phyloP scores from a whole-genome alignment of 2,329 filamentous ascomycete species.

The Fusarium irregulare region DNA sequence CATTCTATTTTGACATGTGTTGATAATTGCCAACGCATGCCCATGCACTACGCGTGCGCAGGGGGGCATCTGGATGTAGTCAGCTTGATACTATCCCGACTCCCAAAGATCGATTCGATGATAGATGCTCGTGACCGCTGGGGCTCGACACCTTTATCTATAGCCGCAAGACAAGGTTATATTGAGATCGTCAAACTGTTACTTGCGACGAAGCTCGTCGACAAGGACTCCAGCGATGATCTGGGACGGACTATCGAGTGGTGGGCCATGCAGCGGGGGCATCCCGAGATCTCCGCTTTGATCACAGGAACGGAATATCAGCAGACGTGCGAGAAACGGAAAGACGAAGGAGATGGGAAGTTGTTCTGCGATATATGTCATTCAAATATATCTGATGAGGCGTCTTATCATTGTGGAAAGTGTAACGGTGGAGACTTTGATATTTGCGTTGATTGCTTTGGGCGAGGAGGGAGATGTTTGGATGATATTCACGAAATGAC shows the following conservation, averaged over 20 bases:
- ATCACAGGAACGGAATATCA: not conserved
- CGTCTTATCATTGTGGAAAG: not conserved
- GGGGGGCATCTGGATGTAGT: not conserved
- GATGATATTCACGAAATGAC: too few species aligned
- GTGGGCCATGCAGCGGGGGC: not conserved
- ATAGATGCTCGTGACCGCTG: not conserved
- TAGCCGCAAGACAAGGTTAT: accelerated
- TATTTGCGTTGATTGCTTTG: not conserved
- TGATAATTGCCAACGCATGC: not conserved
- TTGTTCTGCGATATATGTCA: not conserved
- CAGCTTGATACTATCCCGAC: not conserved
- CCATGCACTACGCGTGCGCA: not conserved
- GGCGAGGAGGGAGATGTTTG: not conserved
- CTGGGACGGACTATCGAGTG: not conserved
- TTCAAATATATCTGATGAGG: accelerated
- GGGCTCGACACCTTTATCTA: not conserved
- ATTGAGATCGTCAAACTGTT: accelerated
- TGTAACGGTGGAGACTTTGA: not conserved
- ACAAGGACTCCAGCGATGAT: not conserved
- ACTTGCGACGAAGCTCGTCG: not conserved
- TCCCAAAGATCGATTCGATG: accelerated
- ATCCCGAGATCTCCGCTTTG: not conserved
- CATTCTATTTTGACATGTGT: accelerated
- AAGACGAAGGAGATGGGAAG: too few species aligned
- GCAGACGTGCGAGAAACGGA: accelerated